Evolutionary conservation across 163 green algal genomes (phyloP), one percentile per base, ranked within the genome.

Genomic region (Botryococcus braunii): DNA sequence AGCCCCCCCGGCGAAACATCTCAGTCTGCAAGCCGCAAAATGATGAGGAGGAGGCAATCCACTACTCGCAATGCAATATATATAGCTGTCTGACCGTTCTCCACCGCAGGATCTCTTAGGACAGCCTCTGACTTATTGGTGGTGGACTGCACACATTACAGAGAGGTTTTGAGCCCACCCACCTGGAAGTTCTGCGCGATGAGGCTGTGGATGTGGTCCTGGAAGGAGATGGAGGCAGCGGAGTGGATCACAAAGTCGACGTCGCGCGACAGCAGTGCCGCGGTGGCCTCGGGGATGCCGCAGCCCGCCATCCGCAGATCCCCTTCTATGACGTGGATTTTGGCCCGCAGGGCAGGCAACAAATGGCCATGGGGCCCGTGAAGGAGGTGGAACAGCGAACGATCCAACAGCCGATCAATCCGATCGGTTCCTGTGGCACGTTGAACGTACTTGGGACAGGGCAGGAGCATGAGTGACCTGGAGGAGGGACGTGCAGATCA

Each of bases 241-340:
- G 61, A 79, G 62, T 80, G 74, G n/a, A 80, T 72, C n/a, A 80
- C 52, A 49, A 49, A 66, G 35, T 68, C 27, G 1, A 68, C 62
- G 40, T 68, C 59, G 1, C 34, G 34, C 36, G 36, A 11, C 59
- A 66, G 59, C 56, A 32, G 56, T 35, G 21, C 41, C 56, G 21
- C 34, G 56, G 21, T 8, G 41, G 27, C 56, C 29, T 32, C 56
- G 32, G n/a, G 29, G 35, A 66, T 2, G 36, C 59, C 59, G 36
- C 59, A 66, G 59, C 38, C 17, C 37, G 59, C 37, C 59, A 50
- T 7, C 29, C 47, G 59, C 8, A 66, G 35, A 7, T 66, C 59
- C 11, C 59, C 59, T 23, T 23, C 37, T 1, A 66, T 48, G 4
- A 52, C 36, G 13, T 2, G 1, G 34, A 66, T 32, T 38, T 66